Conservation (phyloP, 73 alveolate genomes). For the Paramecium primaurelia region DNA sequence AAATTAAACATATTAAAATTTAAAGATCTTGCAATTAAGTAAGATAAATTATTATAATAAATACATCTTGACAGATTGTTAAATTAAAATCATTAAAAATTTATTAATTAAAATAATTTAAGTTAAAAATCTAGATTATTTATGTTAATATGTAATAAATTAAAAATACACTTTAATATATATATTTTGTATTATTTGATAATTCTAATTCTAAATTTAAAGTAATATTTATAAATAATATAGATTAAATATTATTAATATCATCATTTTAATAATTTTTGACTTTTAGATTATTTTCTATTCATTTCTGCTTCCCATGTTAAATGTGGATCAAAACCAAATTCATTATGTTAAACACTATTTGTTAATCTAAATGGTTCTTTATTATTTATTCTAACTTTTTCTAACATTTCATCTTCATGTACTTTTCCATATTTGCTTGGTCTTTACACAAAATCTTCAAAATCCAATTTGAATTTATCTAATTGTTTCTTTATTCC, state of each 20-base stretch:
- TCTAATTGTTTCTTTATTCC: not conserved
- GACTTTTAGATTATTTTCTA: not conserved
- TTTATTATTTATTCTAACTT: slow-evolving; percentile 32
- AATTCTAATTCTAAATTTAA: not conserved
- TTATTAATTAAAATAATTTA: too few species aligned
- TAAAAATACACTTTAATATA: not conserved
- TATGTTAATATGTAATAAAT: too few species aligned
- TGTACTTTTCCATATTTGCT: slow-evolving; percentile 39
- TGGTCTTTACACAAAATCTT: slow-evolving; percentile 34
- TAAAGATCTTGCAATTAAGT: too few species aligned
- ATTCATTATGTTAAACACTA: slow-evolving; percentile 44
- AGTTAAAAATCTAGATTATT: too few species aligned
- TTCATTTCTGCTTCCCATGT: slow-evolving; percentile 56
- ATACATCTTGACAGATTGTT: not conserved
- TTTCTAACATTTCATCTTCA: slow-evolving; percentile 42
- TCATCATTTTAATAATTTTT: not conserved
- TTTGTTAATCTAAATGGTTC: slow-evolving; percentile 49
- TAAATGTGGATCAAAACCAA: slow-evolving; percentile 47
- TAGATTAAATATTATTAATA: not conserved
- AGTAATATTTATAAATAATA: not conserved
- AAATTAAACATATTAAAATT: not conserved
- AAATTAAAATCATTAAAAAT: too few species aligned
- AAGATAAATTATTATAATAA: not conserved
- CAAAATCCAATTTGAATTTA: slow-evolving; percentile 3
- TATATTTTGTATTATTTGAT: too few species aligned